These are phyloP conservation scores for Apophysomyces ossiformis DNA, from an alignment of 371 early-diverging fungal species.

Conservation along the genomic window DNA sequence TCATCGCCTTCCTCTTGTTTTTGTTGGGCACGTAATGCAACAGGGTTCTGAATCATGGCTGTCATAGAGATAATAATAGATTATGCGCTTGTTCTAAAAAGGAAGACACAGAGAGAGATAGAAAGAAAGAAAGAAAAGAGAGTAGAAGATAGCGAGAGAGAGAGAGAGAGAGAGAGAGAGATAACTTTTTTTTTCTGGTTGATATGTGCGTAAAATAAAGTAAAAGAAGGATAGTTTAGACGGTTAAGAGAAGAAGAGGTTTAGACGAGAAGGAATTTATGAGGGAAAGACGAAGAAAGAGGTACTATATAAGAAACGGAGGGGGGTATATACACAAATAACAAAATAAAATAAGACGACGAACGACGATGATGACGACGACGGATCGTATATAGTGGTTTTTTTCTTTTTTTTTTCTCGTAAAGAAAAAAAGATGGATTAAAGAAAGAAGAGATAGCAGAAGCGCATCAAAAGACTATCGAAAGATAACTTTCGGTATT, in stretches of 20 bases:
- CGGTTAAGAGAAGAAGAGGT: not conserved
- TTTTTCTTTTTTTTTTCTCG: too few species aligned
- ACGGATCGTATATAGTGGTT: slow-evolving; percentile 7
- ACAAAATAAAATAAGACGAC: too few species aligned
- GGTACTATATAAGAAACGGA: not conserved
- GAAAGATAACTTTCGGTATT: not conserved
- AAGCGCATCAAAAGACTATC: not conserved
- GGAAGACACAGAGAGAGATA: slow-evolving; percentile 6
- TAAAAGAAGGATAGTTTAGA: not conserved
- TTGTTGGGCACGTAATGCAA: slow-evolving; percentile 7
- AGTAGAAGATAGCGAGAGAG: slow-evolving; percentile 15
- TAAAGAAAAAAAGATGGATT: not conserved
- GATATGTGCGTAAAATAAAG: not conserved
- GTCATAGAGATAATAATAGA: slow-evolving; percentile 14
- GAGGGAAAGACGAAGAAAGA: not conserved
- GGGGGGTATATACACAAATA: slow-evolving; percentile 8
- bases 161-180: slow-evolving; percentile 1
- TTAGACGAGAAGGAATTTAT: not conserved
- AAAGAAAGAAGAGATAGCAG: slow-evolving; percentile 5
- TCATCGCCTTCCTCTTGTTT: slow-evolving; percentile 24
- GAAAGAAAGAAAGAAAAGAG: slow-evolving; percentile 11
- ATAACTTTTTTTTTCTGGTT: too few species aligned
- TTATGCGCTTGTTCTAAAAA: slow-evolving; percentile 8
- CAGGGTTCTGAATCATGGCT: slow-evolving; percentile 17
- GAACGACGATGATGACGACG: not conserved